Base-by-base conservation (phyloP, 2,329 filamentous ascomycete species). In the Bipolaris bicolor region DNA sequence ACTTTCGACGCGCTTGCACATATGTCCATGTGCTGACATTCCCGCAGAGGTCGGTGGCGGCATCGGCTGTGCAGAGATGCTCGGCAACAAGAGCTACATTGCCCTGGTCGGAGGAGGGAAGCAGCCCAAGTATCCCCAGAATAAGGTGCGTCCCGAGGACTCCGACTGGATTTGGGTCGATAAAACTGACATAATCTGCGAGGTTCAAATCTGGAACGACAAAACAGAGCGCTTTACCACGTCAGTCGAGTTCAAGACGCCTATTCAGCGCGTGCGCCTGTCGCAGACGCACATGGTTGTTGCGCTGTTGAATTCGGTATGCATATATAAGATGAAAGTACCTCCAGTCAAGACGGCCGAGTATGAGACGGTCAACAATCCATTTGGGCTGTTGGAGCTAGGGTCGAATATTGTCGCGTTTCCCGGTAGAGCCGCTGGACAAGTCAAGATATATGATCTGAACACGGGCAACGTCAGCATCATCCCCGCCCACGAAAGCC, bases 121-220 rank as follows among this genome's bases (percentile, higher is more conserved):
- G 67, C 87, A 88, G 57, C 92, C 93, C 51, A 94, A 94, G 71
- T 95, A 92, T 68, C 88, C 92, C 13, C 89, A 90, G 72, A 96
- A 93, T 78, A 96, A 96, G 82, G 91, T 88, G 57, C 61, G 60
- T 65, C 61, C 64, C 59, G 49, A 68, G 49, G 64, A 68, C 55
- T 49, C 58, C 43, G 65, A 61, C 64, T 74, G 69, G 70, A 58
- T 66, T 7, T 49, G 68, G 10, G 48, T 72, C 61, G 52, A 54
- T 61, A 41, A 61, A 37, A 68, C 60, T 73, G 69, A 74, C 68
- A 65, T 61, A 43, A 55, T 51, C 67, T 55, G 65, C 22, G 55
- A 89, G 86, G 84, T 93, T 47, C 88, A 96, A 63, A 90, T 98
- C 67, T 98, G 93, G 93, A 93, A 99, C 75, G 92, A 96, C 69